Evolutionary conservation across 2,329 filamentous ascomycete species (phyloP).

Genomic region (Albophoma yamanashiensis): DNA sequence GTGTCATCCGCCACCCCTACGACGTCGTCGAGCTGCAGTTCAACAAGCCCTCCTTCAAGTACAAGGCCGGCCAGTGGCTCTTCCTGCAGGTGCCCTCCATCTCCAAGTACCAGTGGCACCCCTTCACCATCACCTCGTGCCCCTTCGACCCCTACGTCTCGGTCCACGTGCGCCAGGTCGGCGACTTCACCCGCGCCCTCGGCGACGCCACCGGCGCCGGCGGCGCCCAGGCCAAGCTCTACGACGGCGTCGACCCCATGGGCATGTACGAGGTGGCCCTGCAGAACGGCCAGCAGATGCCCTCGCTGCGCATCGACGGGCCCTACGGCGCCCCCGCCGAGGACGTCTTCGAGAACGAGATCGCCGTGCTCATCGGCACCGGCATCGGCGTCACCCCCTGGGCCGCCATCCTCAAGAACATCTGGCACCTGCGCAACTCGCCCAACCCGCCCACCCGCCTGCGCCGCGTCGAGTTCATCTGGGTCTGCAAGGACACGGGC

Average conservation of each 20-base stretch:
- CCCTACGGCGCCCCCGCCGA: constrained; percentile 95
- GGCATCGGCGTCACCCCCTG: constrained; percentile 83
- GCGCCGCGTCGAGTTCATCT: constrained; percentile 95
- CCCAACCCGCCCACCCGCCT: constrained; percentile 85
- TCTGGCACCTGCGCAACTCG: constrained; percentile 87
- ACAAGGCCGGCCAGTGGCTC: constrained; percentile 97
- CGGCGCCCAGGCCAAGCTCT: constrained; percentile 74
- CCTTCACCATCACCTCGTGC: constrained; percentile 97
- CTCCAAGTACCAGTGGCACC: constrained; percentile 90
- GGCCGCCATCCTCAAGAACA: constrained; percentile 88
- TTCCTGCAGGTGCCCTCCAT: constrained; percentile 90
- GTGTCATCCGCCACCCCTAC: constrained; percentile 91
- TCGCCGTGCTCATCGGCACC: constrained; percentile 75
- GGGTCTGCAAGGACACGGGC: constrained; percentile 91
- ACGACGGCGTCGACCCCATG: constrained; percentile 81
- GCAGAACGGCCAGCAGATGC: constrained; percentile 89
- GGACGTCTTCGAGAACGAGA: constrained; percentile 91
- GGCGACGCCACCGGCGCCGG: constrained; percentile 93
- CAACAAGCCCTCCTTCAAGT: constrained; percentile 89
- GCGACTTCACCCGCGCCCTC: constrained; percentile 90
- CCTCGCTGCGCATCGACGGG: constrained; percentile 78
- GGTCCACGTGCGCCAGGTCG: constrained; percentile 89
- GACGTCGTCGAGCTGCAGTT: constrained; percentile 98
- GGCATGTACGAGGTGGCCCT: constrained; percentile 98
- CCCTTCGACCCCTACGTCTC: constrained; percentile 93